Percentiles rank a stretch among this genome's conserved stretches.
These are phyloP conservation scores for Vachellia pachyceras DNA, from an alignment of 306 rosid species.

Conservation along the genomic window DNA sequence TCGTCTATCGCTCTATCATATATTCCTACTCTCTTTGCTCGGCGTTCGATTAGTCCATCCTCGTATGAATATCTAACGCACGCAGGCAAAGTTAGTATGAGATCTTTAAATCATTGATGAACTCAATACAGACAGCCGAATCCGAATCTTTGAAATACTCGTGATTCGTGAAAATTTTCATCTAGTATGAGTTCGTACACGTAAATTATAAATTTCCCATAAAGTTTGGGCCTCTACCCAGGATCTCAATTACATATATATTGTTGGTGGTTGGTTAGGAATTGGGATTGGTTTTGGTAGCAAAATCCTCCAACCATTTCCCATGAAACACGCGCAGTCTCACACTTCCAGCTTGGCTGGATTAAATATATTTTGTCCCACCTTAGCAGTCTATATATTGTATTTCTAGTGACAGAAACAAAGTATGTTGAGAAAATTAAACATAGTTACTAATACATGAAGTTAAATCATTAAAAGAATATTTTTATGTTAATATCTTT, in stretches of 20 bases:
- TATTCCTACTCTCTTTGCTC: too few species aligned
- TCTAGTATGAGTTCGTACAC: neutral
- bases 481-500: neutral
- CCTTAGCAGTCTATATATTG: neutral
- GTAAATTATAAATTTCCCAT: neutral
- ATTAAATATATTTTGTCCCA: neutral
- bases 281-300: neutral
- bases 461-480: neutral
- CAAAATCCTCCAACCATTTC: neutral
- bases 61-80: neutral
- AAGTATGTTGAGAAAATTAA: neutral
- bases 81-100: neutral
- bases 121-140: neutral
- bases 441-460: neutral
- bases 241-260: neutral
- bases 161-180: neutral
- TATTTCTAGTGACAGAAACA: neutral
- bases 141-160: neutral
- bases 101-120: neutral
- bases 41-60: too few species aligned
- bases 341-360: neutral
- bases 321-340: neutral
- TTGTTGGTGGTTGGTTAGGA: neutral
- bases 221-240: neutral
- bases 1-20: too few species aligned